Evolutionary conservation across 2,329 filamentous ascomycete species (phyloP), one percentile per base, ranked within the genome.

Genomic region (Epichloe baconii): DNA sequence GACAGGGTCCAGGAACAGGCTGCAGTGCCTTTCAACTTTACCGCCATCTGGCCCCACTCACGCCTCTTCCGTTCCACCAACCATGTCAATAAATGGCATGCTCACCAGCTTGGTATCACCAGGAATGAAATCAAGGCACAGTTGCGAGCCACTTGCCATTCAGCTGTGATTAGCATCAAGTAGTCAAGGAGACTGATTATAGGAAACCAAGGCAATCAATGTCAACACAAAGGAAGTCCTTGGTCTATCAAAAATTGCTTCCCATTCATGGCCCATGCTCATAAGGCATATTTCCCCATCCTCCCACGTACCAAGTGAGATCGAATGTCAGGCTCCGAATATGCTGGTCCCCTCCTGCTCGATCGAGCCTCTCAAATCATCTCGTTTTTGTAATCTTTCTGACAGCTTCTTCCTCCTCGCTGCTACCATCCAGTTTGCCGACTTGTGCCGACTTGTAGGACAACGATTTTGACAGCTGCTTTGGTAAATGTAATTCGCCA

Each of bases 1-100:
- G 52, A 48, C 51, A 40, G 47, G 51, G 53, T 41, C 44, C 52
- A 17, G 17, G 17, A 17, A 52, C 48, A 23, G 47, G 37, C 23
- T 14, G 17, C 17, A 17, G 12, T 37, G 38, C 38, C 44, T 26
- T 36, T 2, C 31, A 17, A 17, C 17, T 17, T 31, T 31, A 31
- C 26, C 26, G 26, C 26, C 26, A 31, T 31, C 26, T 31, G 26
- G 26, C 26, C 26, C 26, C 26, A 10, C 8, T 31, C 36, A 37
- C 6, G 36, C 36, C 36, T 14, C 5, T 14, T 14, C 36, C 36
- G 14, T 37, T n/a, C 36, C 12, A n/a, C 36, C 36, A 37, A 14
- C 36, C 36, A 31, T 31, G 8, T 31, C 8, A 10, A 31, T 8
- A 7, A 31, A 31, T 31, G 26, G 26, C 26, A 31, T 31, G 8